phyloP scores from a whole-genome alignment of 306 rosid species.

The Ziziphus jujuba region DNA sequence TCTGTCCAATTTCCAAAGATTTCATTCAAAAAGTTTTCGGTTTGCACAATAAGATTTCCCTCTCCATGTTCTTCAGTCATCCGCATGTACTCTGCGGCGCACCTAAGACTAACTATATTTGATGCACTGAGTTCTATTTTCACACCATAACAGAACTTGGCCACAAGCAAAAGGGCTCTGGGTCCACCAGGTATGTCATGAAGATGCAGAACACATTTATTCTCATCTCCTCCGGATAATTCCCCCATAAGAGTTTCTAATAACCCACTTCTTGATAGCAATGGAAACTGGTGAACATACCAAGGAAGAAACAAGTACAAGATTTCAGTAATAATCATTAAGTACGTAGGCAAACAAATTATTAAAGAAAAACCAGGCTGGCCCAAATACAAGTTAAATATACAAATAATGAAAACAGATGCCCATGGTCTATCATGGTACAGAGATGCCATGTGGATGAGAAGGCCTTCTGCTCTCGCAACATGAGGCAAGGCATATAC shows the following conservation, averaged over 20 bases:
- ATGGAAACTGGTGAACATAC: constrained; percentile 64
- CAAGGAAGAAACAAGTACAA: constrained; percentile 8
- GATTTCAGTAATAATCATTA: not conserved
- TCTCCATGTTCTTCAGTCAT: constrained; percentile 83
- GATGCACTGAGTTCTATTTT: constrained; percentile 69
- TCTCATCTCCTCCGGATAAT: constrained; percentile 39
- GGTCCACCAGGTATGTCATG: constrained; percentile 87
- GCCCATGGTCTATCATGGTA: not conserved
- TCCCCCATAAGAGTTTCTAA: constrained; percentile 60
- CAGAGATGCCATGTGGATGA: not conserved
- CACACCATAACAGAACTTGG: constrained; percentile 87
- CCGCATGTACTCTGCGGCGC: constrained; percentile 73
- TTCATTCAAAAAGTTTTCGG: constrained; percentile 67
- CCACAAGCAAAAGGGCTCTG: constrained; percentile 54
- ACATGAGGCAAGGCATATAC: not conserved
- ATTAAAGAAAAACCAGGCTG: not conserved
- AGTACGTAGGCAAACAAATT: not conserved
- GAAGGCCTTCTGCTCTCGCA: not conserved
- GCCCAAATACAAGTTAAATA: constrained; percentile 7
- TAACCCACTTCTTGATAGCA: constrained; percentile 75
- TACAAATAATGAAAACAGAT: not conserved
- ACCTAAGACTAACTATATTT: constrained; percentile 63
- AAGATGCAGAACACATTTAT: constrained; percentile 54
- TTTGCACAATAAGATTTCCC: constrained; percentile 61
- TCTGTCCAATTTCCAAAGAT: constrained; percentile 72